These are phyloP conservation scores for Inosperma sp. DNA, from an alignment of 768 basidiomycete genomes.

Conservation along the genomic window DNA sequence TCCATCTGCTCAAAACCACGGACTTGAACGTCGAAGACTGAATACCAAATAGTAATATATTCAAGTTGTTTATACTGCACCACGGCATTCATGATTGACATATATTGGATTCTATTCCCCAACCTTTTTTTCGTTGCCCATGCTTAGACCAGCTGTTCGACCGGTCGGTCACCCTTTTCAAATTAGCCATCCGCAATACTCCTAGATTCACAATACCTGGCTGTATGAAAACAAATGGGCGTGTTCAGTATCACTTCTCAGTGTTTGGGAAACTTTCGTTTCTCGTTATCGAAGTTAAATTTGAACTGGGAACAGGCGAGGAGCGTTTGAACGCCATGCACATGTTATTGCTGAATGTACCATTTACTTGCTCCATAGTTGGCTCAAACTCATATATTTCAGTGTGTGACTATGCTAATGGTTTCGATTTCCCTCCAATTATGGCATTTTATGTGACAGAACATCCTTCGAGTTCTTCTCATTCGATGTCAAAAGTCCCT, in stretches of 20 bases:
- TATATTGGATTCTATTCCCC: too few species aligned
- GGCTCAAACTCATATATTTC: not conserved
- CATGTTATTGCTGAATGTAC: not conserved
- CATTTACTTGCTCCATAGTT: not conserved
- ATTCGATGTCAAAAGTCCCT: too few species aligned
- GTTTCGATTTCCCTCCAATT: not conserved
- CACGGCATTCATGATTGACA: too few species aligned
- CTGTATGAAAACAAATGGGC: slow-evolving; percentile 2
- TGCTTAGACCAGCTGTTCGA: slow-evolving; percentile 1
- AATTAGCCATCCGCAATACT: slow-evolving; percentile 1
- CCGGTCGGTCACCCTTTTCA: slow-evolving; percentile 2
- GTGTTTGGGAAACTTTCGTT: not conserved
- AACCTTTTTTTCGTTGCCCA: not conserved
- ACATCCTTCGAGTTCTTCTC: too few species aligned
- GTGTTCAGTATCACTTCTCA: slow-evolving; percentile 2
- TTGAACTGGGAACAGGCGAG: not conserved
- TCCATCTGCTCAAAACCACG: too few species aligned
- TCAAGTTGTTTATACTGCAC: too few species aligned
- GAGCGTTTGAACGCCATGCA: not conserved
- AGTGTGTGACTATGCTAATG: not conserved
- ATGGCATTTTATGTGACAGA: too few species aligned
- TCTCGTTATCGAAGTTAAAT: not conserved
- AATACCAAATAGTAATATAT: too few species aligned
- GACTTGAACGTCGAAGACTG: too few species aligned
- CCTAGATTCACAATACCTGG: not conserved